Conservation (phyloP, 2,329 filamentous ascomycete species). For the Penicillium janthinellum region DNA sequence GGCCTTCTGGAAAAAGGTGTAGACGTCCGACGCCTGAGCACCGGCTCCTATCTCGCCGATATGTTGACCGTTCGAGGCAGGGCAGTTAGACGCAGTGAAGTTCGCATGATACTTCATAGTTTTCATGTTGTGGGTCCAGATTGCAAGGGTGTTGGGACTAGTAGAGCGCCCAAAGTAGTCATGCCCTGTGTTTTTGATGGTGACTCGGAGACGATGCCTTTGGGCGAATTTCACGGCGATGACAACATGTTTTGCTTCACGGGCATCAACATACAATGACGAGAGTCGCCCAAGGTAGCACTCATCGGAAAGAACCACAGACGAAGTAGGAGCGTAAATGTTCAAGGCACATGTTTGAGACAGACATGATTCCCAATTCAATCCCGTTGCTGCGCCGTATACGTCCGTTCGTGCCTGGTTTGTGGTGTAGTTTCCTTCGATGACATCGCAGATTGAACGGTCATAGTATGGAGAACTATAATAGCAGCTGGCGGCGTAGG, state of each 20-base stretch:
- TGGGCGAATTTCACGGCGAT: too few species aligned
- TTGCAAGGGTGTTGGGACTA: too few species aligned
- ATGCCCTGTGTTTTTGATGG: too few species aligned
- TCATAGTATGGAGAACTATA: constrained; percentile 7
- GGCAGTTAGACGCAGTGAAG: constrained; percentile 16
- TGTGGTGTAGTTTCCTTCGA: constrained; percentile 3
- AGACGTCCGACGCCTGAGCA: constrained; percentile 14
- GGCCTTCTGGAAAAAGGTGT: constrained; percentile 1
- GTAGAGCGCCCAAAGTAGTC: too few species aligned
- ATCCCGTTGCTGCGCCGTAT: constrained; percentile 6
- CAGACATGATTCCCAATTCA: constrained; percentile 12
- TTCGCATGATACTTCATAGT: too few species aligned
- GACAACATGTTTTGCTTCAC: too few species aligned
- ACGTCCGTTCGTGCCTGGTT: constrained; percentile 1
- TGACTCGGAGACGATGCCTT: too few species aligned
- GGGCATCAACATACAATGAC: too few species aligned
- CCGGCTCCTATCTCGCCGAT: constrained; percentile 43
- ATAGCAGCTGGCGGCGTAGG: constrained; percentile 12
- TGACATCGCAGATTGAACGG: not conserved
- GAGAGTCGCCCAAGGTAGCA: too few species aligned
- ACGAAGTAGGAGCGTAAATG: too few species aligned
- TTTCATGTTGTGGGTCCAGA: too few species aligned
- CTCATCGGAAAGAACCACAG: too few species aligned
- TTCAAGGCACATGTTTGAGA: constrained; percentile 28
- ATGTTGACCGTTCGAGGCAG: constrained; percentile 43